Percentiles rank a stretch among this genome's conserved stretches.
Evolutionary conservation across 192 early-diverging fungal species (phyloP).

Genomic region (Coemansia sp.): DNA sequence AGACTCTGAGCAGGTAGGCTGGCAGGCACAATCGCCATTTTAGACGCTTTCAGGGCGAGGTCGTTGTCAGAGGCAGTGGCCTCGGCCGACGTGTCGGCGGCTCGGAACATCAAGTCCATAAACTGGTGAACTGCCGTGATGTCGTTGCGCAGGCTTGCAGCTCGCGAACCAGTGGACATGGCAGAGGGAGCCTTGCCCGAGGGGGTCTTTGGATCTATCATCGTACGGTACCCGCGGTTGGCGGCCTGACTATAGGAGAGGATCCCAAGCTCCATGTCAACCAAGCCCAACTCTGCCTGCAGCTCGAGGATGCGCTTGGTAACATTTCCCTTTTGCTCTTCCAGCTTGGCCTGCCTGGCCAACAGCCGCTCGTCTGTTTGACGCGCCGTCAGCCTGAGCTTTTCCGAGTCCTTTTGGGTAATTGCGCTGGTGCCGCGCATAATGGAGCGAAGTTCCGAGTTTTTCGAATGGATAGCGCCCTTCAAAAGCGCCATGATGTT

Average conservation of each 20-base stretch:
- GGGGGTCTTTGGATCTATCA: not conserved
- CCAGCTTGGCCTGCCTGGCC: not conserved
- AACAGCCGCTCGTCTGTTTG: not conserved
- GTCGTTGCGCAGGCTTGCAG: constrained; percentile 6
- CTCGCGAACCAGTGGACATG: not conserved
- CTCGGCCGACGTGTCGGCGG: not conserved
- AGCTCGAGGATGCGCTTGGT: constrained; percentile 10
- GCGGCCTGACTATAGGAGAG: constrained; percentile 4
- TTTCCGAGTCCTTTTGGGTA: not conserved
- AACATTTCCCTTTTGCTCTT: not conserved
- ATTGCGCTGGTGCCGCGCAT: not conserved
- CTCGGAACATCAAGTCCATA: not conserved
- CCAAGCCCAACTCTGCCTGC: constrained; percentile 14
- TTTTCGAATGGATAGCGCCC: constrained; percentile 4
- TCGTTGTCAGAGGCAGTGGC: not conserved
- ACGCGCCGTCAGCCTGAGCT: not conserved
- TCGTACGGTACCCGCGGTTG: not conserved
- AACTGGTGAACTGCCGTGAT: constrained; percentile 16
- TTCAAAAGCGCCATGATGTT: constrained; percentile 5
- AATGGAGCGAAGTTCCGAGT: constrained; percentile 1
- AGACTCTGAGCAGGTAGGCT: not conserved
- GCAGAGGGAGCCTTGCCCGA: not conserved
- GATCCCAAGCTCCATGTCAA: constrained; percentile 14
- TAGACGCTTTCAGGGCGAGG: not conserved
- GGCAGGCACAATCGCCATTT: not conserved